phyloP scores from a whole-genome alignment of 257 asterid genomes.

The Solanum tacnaense region DNA sequence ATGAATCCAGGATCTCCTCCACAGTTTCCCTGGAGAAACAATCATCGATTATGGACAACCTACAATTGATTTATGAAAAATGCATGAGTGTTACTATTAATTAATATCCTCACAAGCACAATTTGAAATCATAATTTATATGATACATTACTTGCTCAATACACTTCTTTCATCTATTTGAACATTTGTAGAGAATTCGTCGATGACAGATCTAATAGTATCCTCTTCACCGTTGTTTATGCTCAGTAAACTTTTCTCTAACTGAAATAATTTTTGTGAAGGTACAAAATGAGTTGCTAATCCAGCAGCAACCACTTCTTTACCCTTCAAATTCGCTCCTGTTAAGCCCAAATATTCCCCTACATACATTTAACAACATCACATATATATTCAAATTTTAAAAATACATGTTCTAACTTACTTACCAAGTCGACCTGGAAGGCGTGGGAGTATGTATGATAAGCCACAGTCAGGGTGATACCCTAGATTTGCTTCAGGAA shows the following conservation, averaged over 20 bases:
- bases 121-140: background rate
- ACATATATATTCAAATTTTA: too few relatives aligned
- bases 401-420: background rate
- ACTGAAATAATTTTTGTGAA: constrained; percentile 8
- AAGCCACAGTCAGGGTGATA: too few relatives aligned
- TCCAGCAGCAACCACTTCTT: constrained; percentile 71
- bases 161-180: background rate
- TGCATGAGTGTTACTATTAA: background rate
- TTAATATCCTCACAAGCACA: background rate
- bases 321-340: constrained; percentile 68
- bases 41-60: background rate
- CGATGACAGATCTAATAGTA: too few relatives aligned
- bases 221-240: too few relatives aligned
- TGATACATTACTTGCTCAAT: background rate
- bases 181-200: too few relatives aligned
- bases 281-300: constrained; percentile 84
- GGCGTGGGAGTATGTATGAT: constrained; percentile 56
- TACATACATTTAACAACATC: background rate
- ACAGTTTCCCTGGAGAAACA: background rate
- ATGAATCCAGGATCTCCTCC: background rate
- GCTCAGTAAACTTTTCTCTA: background rate
- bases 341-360: constrained; percentile 84
- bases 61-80: background rate
- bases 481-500: too few relatives aligned
- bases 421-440: constrained; percentile 70